These are phyloP conservation scores for Daphne laureola DNA, from an alignment of 441 rosid genomes.

Conservation along the genomic window DNA sequence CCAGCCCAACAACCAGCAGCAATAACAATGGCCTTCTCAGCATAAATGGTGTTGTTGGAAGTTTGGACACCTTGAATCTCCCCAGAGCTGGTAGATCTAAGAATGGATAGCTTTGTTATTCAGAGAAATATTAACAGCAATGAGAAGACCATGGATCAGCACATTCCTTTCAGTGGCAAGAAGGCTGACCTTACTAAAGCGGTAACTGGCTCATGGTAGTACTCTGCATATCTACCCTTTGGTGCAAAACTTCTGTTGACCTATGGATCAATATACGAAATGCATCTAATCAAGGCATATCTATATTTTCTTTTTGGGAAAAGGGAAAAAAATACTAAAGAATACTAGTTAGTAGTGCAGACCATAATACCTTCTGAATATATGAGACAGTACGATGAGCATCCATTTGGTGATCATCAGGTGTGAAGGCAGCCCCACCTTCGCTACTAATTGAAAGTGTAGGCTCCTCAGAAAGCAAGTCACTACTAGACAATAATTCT, in stretches of 20 bases:
- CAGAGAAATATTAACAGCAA: neutral
- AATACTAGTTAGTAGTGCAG: slow-evolving; percentile 6
- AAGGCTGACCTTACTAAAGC: slow-evolving; percentile 51
- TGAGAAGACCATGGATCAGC: neutral
- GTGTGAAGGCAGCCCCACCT: slow-evolving; percentile 70
- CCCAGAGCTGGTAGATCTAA: slow-evolving; percentile 43
- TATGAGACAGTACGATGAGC: slow-evolving; percentile 62
- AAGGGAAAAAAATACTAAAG: neutral
- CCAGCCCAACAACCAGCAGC: slow-evolving; percentile 98
- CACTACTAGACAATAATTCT: slow-evolving; percentile 50
- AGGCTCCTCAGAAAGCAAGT: slow-evolving; percentile 55
- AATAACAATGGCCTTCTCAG: slow-evolving; percentile 63
- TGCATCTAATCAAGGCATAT: neutral
- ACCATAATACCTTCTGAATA: slow-evolving; percentile 52
- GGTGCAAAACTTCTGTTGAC: slow-evolving; percentile 48
- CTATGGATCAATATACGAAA: slow-evolving; percentile 23
- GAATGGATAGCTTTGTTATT: slow-evolving; percentile 4
- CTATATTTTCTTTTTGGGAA: no score
- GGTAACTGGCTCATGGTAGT: slow-evolving; percentile 64
- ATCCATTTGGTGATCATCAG: slow-evolving; percentile 82
- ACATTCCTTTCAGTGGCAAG: slow-evolving; percentile 5
- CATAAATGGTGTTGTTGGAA: slow-evolving; percentile 41
- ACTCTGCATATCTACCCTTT: slow-evolving; percentile 79
- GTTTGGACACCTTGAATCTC: slow-evolving; percentile 64
- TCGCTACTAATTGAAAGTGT: slow-evolving; percentile 40